Evolutionary conservation across 495 filamentous ascomycete genomes (phyloP), one percentile per base, ranked within the genome.

Genomic region (Neurospora cerealis): DNA sequence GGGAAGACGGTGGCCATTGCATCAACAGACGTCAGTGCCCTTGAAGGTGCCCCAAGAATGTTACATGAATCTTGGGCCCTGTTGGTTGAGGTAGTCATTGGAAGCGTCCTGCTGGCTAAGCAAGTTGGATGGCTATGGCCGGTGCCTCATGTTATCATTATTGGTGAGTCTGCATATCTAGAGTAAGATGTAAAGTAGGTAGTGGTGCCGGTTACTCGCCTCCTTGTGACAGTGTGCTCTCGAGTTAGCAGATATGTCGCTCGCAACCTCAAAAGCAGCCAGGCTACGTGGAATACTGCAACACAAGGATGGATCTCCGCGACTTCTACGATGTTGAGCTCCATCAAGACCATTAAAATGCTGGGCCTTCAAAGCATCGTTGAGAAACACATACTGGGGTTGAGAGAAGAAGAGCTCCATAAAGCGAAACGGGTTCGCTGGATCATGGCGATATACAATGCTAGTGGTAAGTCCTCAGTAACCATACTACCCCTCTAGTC

Each of bases 311-410:
- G 88, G 24, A 86, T 90, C 39, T 82, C 84, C 32, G 80, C 83
- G 37, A 89, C 87, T 8, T 84, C 82, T 7, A 76, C 84, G 0
- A 86, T 89, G 81, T 77, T 92, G 5, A 80, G 85, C 13, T 83
- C 87, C 0, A 88, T 90, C 76, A 91, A 91, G 74, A 81, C 83
- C 17, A 80, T 93, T 46, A 92, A 91, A 74, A 89, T 91, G 86
- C 84, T 89, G 6, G 90, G 89, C 1, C 77, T 91, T 7, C 83
- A 84, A n/a, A 74, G 81, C 0, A 70, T 62, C 3, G 73, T 89
- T 2, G 77, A 78, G 2, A 32, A 77, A 21, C 83, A 80, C 24
- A 80, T 92, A 1, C 83, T 89, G 60, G 75, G 78, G 0, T 78
- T 91, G 7, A 85, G 91, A n/a, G 72, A 84, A 9, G 77, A 86